These are phyloP conservation scores for Mycena polygramma DNA, from an alignment of 768 basidiomycete species.

Conservation along the genomic window DNA sequence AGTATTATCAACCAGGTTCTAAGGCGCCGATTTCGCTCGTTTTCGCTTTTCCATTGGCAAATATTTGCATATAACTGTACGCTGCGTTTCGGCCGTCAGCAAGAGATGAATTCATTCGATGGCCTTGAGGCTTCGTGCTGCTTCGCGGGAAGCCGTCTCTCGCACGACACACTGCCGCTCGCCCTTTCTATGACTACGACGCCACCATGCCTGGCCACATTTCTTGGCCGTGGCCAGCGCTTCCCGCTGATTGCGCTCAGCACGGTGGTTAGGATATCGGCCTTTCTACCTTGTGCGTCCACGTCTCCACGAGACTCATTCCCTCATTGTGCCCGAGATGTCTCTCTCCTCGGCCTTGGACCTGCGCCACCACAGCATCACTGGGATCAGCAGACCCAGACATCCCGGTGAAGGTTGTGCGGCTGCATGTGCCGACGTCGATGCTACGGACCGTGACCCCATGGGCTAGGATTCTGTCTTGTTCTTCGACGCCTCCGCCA, in stretches of 20 bases:
- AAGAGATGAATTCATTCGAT: constrained; percentile 6
- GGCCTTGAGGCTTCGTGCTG: constrained; percentile 12
- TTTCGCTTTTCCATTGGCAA: background rate
- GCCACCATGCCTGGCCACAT: constrained; percentile 1
- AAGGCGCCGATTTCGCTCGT: constrained; percentile 1
- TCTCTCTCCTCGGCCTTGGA: constrained; percentile 7
- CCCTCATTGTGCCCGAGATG: constrained; percentile 13
- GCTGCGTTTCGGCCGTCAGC: constrained; percentile 18
- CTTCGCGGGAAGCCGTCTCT: constrained; percentile 18
- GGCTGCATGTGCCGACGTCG: too few species aligned
- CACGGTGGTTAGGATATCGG: constrained; percentile 23
- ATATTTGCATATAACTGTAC: background rate
- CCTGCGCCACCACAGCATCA: background rate
- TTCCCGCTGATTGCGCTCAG: constrained; percentile 9
- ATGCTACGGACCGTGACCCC: too few species aligned
- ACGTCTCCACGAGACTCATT: constrained; percentile 7
- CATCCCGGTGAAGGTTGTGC: too few species aligned
- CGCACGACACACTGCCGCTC: constrained; percentile 18
- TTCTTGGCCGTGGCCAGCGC: constrained; percentile 1
- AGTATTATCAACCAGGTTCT: constrained; percentile 16
- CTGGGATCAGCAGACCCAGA: background rate
- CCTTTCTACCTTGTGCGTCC: constrained; percentile 10
- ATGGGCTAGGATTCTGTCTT: too few species aligned
- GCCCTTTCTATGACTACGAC: constrained; percentile 5
- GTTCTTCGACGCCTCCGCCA: background rate